Base-by-base conservation (phyloP, 306 rosid species). In the Gleditsia sinensis region DNA sequence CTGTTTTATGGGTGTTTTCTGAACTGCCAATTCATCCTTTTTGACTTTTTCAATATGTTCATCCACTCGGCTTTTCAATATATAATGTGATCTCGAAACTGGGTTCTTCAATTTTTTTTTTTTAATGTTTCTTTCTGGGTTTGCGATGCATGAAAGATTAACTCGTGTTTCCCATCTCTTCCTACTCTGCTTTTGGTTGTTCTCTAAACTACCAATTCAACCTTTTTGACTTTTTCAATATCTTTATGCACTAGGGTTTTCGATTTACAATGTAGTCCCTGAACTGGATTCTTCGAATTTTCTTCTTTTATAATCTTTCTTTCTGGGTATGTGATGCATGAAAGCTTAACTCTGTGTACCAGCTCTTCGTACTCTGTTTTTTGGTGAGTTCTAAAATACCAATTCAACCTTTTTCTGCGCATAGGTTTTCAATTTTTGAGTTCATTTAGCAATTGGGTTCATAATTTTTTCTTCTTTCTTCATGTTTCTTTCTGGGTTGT, bases 1-100 rank as follows among this genome's bases (percentile, higher is more conserved):
- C 42, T 74, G 60, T 14, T 59, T 37, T 6, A 30, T 55, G 6
- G 54, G 58, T 73, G 39, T 74, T 32, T 64, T 72, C 59, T 59
- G 3, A 36, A 24, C 17, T 39, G n/a, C 3, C 45, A 50, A 16
- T 62, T 78, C 42, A 33, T 39, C 30, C 1, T 8, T 28, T 43
- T 46, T 16, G 2, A 6, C 9, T 37, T 37, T 37, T 42, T 40
- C 4, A 17, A 25, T 19, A 17, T 36, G 5, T 54, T 36, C 24
- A 30, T 76, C 9, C 27, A 40, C 23, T 56, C 12, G 0, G 8
- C 21, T 54, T 54, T 20, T 37, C 1, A 7, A 16, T n/a, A 0
- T n/a, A n/a, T n/a, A n/a, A n/a, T n/a, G n/a, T n/a, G n/a, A n/a
- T n/a, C n/a, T n/a, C n/a, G n/a, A n/a, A n/a, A n/a, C 19, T 20